Evolutionary conservation across 2,329 filamentous ascomycete species (phyloP), one percentile per base, ranked within the genome.

Genomic region (Aspergillus sclerotialis): DNA sequence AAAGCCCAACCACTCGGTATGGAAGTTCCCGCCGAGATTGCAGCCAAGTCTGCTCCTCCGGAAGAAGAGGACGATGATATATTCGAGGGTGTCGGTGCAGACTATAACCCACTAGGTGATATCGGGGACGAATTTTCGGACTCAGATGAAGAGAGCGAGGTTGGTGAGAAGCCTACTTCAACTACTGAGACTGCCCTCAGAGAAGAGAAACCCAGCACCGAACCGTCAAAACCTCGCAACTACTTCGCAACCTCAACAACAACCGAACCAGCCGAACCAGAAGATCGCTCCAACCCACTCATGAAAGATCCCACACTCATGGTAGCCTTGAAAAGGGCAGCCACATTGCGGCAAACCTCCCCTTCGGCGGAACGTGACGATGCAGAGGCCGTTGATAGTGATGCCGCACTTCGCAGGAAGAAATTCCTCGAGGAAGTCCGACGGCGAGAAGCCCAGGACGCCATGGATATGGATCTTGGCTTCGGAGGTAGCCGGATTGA

Each of bases 391-490:
- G 63, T 65, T 5, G 75, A 76, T 3, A 73, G 79, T 44, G 76
- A 76, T 2, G 76, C 79, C 41, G 75, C 82, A 42, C 79, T 80
- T 32, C 80, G 82, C 6, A 76, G 81, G 33, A 82, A 78, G 58
- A 82, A 76, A 45, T 83, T 95, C 68, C 69, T 95, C 5, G 70
- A 80, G 48, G 73, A 73, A 39, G 77, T 69, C 7, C 56, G 53
- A 28, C 58, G 60, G 7, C 66, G 65, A n/a, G 63, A 80, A 36
- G 82, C 84, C 46, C 76, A 89, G 30, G 90, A 96, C 56, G 78
- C 88, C 30, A 80, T 90, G 37, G 90, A 98, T 62, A 75, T 98
- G 64, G 92, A 98, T 53, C 77, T 96, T 70, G 90, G 89, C 40
- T 96, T 98, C 53, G 92, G 92, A 21, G 85, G 80, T 13, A 92